Evolutionary conservation across 352 stramenopile species (phyloP), one percentile per base, ranked within the genome.

Genomic region (Phytophthora vignae): DNA sequence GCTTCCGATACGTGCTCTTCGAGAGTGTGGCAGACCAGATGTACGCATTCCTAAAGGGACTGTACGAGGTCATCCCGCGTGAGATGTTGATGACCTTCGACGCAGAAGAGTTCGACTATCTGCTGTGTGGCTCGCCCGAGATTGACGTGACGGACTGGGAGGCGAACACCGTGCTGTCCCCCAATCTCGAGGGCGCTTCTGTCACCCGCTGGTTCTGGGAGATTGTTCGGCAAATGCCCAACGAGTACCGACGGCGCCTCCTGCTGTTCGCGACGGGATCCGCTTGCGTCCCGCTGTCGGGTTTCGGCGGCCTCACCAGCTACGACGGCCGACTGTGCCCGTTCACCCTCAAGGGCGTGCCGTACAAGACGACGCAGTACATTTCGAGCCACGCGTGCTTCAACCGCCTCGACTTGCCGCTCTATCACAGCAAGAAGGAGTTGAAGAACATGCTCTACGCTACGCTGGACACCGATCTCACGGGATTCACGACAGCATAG

Each of bases 61-160:
- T 99, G 50, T 99, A 99, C 75, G 95, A 99, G 66, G 92, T 99
- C 15, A 92, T 99, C 69, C 97, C 97, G 2, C 90, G 96, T 50
- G 84, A 97, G 27, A 84, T 99, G 52, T 72, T 99, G 27, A 92
- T 97, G 56, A 84, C 98, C 8, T 99, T 99, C 76, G 97, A 99
- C 75, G 97, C 96, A 29, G 96, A 99, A 82, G 97, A 99, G 80
- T 83, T 99, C 6, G 97, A 99, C 72, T 86, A 99, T 59, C 64
- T 99, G 29, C 87, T 99, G 62, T 99, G 96, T 67, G 98, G 98
- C n/a, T 85, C 98, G 42, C 94, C 97, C 5, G 88, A 96, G 76
- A 98, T 99, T 65, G 92, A 99, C 52, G 96, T 99, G 33, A 88
- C 95, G 11, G 97, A 99, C 79, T 99, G 97, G 97, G 90, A 95